Evolutionary conservation across 2,329 filamentous ascomycete genomes (phyloP), one percentile per base, ranked within the genome.

Genomic region (Penicillium vulpinum): DNA sequence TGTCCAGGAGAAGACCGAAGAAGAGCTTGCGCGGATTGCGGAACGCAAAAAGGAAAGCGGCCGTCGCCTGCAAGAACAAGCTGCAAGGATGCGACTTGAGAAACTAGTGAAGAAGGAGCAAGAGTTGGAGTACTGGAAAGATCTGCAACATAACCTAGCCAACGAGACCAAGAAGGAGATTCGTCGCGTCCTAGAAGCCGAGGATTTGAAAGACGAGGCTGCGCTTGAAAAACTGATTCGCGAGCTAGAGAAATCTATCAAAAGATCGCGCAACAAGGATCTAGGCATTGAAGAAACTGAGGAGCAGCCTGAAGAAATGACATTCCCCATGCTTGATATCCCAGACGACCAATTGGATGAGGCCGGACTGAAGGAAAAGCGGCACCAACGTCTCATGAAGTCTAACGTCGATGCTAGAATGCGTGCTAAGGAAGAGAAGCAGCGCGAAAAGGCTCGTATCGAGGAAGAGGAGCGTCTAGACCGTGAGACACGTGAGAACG

Each of bases 21-120:
- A 97, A 72, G 94, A 99, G 73, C 83, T 99, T 16, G 91, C 90
- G 2, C 84, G 87, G 39, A 91, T 95, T 62, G 92, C 93, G 11
- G 94, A 99, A 79, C 89, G 93, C 72, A 91, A 96, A 70, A 96
- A 95, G 73, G 94, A 99, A 75, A 94, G 91, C 65, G 94, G 94
- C 0, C 83, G 94, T 62, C 83, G 95, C 44, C 73, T 99, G 26
- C 94, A 99, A 73, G 92, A 97, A 68, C 94, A 99, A 75, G 94
- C 94, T 0, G 93, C 93, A 10, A 97, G 96, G 75, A 96, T 97
- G 91, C 88, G 94, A 8, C 79, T 99, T 0, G 94, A 99, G 63
- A 96, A 96, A 68, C 81, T 99, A 45, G 91, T 97, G 72, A 90
- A 90, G 70, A 99, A 99, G 75, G 94, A 99, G 76, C 87, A 96